Conservation (phyloP, 2,329 filamentous ascomycete genomes). For the Aspergillus pseudotamarii region DNA sequence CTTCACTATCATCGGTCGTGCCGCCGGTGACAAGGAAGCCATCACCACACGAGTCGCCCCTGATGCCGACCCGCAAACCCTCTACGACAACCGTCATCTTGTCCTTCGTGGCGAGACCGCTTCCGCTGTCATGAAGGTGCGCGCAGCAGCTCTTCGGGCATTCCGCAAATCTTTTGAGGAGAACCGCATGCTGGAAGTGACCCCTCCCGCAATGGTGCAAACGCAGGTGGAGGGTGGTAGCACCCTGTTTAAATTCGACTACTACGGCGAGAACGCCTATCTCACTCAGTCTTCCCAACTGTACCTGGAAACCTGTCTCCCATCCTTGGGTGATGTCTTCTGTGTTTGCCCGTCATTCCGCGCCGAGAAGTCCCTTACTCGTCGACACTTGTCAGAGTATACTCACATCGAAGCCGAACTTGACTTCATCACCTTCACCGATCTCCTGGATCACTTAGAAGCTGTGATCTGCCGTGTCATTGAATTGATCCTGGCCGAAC, state of each 20-base stretch:
- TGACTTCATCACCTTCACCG: slow-evolving; percentile 91
- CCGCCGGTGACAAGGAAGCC: slow-evolving; percentile 84
- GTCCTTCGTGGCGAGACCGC: slow-evolving; percentile 82
- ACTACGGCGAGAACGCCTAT: slow-evolving; percentile 88
- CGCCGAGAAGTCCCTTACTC: slow-evolving; percentile 92
- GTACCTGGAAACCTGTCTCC: slow-evolving; percentile 93
- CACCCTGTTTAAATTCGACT: slow-evolving; percentile 86
- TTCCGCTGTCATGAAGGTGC: slow-evolving; percentile 84
- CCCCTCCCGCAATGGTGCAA: slow-evolving; percentile 87
- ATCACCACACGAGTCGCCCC: slow-evolving; percentile 80
- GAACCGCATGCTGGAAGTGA: slow-evolving; percentile 76
- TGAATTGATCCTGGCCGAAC: slow-evolving; percentile 73
- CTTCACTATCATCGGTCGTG: slow-evolving; percentile 76
- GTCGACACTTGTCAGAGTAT: slow-evolving; percentile 93
- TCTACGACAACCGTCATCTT: slow-evolving; percentile 82
- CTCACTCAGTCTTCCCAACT: slow-evolving; percentile 96
- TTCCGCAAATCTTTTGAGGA: slow-evolving; percentile 81
- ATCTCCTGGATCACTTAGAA: slow-evolving; percentile 86
- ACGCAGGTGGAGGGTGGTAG: slow-evolving; percentile 92
- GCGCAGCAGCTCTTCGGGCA: slow-evolving; percentile 76
- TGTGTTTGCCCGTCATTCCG: slow-evolving; percentile 99
- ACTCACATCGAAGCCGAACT: slow-evolving; percentile 96
- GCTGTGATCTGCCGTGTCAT: slow-evolving; percentile 85
- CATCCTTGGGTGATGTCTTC: slow-evolving; percentile 91
- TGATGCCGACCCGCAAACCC: slow-evolving; percentile 69